Conservation (phyloP, 1,284 basidiomycete species). For the Cutaneotrichosporon arboriforme region DNA sequence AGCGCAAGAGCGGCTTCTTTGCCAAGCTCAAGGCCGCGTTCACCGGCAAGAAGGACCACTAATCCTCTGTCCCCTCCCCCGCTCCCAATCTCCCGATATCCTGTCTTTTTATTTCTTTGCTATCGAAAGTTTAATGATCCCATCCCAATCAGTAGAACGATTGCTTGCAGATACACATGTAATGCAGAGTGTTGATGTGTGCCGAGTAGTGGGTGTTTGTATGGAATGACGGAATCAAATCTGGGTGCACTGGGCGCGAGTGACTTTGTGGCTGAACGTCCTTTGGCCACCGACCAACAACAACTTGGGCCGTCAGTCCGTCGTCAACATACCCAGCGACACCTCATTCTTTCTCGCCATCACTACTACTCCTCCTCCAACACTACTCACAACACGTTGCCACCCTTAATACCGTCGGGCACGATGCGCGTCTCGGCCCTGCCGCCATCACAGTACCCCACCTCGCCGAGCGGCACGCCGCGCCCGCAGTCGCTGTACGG, state of each 20-base stretch:
- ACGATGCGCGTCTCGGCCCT: background rate
- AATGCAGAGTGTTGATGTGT: no score
- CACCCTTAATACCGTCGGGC: no score
- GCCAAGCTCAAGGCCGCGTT: slow-evolving; percentile 19
- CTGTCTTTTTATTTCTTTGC: no score
- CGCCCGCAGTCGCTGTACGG: slow-evolving; percentile 2
- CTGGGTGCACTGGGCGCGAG: no score
- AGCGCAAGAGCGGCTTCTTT: slow-evolving; percentile 29
- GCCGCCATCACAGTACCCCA: background rate
- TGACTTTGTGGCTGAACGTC: background rate
- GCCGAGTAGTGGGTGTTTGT: no score
- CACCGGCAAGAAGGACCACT: slow-evolving; percentile 8
- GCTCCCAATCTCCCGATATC: no score
- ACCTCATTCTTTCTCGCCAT: background rate
- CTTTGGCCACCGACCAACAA: background rate
- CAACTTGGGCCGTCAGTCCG: no score
- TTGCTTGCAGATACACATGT: no score
- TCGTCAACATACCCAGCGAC: background rate
- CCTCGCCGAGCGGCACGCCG: background rate
- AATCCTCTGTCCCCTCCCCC: no score
- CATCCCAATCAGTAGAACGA: no score
- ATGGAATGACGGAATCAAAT: no score
- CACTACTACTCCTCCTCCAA: background rate
- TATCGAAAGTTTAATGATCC: no score
- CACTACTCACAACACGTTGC: background rate